Evolutionary conservation across 2,329 filamentous ascomycete genomes (phyloP), one percentile per base, ranked within the genome.

Genomic region (Diaporthe nobilis): DNA sequence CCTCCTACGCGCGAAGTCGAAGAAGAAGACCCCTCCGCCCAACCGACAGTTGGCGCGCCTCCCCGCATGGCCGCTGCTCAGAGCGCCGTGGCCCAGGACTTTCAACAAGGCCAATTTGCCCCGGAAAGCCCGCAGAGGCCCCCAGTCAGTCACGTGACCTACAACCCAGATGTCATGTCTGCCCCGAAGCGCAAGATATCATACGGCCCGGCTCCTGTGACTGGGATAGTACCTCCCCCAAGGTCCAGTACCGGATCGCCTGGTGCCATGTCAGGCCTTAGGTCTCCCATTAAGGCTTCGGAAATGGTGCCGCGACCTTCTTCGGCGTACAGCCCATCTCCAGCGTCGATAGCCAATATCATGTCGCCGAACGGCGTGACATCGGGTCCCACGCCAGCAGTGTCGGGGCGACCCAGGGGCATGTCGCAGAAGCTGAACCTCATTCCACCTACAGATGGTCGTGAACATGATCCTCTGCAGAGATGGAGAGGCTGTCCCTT

Each of bases 401-500:
- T 75, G 4, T 58, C 77, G 28, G 79, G 84, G 22, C 86, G 89
- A 28, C 83, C 86, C 17, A 86, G 90, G 71, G 89, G 88, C 1
- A 85, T 88, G 72, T 92, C 90, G 4, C 85, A 90, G 73, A 86
- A 85, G 39, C 82, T 92, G 70, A 90, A 91, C 78, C 87, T 92
- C 78, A 87, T 93, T 51, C 85, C 89, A 12, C 92, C 92, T 1
- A 92, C 88, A 1, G 92, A 94, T 82, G 92, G 92, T 1, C 89
- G 90, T 28, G 91, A 94, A 80, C 85, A 91, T 25, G 97, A 99
- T 85, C 92, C 93, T 2, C 86, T 99, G 9, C 90, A 98, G 82
- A 90, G 97, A 78, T 99, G 97, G 97, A 95, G 94, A 85, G 97
- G 97, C 4, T 90, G 91, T 17, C 97, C 97, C 0, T 90, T 98